Conservation (phyloP, 805 yeast genomes). For the Candida ortonii region DNA sequence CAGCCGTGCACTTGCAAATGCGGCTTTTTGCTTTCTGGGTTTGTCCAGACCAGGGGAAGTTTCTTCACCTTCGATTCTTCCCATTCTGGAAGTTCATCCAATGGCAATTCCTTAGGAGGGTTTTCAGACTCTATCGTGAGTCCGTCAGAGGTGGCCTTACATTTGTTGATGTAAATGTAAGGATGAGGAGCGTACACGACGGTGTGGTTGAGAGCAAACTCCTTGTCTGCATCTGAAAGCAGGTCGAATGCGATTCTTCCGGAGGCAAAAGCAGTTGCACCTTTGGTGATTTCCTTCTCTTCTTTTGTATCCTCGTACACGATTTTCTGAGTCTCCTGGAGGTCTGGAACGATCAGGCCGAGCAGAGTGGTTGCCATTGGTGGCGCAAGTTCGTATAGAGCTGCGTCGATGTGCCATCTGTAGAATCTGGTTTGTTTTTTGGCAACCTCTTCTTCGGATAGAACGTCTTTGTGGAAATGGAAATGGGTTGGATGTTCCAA, state of each 20-base stretch:
- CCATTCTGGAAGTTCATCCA: slow-evolving; percentile 79
- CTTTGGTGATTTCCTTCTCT: slow-evolving; percentile 65
- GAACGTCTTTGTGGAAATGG: slow-evolving; percentile 68
- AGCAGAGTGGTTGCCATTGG: slow-evolving; percentile 82
- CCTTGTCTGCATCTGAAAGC: slow-evolving; percentile 66
- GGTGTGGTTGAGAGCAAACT: slow-evolving; percentile 70
- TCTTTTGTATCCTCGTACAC: slow-evolving; percentile 68
- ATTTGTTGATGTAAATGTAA: slow-evolving; percentile 76
- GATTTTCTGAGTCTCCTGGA: slow-evolving; percentile 59
- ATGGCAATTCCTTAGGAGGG: slow-evolving; percentile 58
- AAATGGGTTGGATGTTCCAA: slow-evolving; percentile 85
- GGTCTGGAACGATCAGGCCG: slow-evolving; percentile 77
- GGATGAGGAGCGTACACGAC: slow-evolving; percentile 93
- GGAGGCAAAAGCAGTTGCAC: slow-evolving; percentile 85
- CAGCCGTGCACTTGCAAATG: slow-evolving; percentile 89
- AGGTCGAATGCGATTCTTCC: slow-evolving; percentile 76
- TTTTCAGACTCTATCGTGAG: slow-evolving; percentile 75
- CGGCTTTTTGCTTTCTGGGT: slow-evolving; percentile 78
- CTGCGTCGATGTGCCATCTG: slow-evolving; percentile 94
- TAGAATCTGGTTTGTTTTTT: slow-evolving; percentile 73
- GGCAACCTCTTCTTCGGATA: slow-evolving; percentile 61
- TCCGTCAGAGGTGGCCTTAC: slow-evolving; percentile 82
- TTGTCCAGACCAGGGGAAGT: slow-evolving; percentile 89
- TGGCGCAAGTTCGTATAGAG: slow-evolving; percentile 80
- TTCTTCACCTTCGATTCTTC: slow-evolving; percentile 72